These are phyloP conservation scores for Amanita molliuscula DNA, from an alignment of 768 basidiomycete species.

Conservation along the genomic window DNA sequence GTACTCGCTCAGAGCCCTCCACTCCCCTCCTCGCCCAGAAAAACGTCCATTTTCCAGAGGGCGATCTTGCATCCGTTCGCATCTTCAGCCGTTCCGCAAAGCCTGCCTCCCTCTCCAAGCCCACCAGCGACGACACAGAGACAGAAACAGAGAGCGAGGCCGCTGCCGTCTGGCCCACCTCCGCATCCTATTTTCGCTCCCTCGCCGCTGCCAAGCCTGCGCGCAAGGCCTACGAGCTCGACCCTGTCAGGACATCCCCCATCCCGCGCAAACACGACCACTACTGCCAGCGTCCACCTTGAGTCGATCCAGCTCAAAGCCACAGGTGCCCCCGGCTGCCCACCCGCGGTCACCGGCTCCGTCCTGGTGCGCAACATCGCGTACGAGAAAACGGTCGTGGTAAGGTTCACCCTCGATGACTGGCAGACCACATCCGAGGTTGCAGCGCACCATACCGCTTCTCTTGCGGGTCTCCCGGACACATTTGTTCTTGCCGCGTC, in stretches of 20 bases:
- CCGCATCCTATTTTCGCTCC: conserved; percentile 2
- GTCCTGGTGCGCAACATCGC: conserved; percentile 78
- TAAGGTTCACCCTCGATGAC: conserved; percentile 87
- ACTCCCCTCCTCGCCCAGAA: conserved; percentile 44
- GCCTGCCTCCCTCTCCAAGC: conserved; percentile 43
- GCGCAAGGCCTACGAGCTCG: conserved; percentile 13
- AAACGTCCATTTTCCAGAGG: conserved; percentile 81
- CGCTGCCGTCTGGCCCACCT: not conserved
- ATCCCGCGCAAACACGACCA: conserved; percentile 13
- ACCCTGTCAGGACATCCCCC: conserved; percentile 13
- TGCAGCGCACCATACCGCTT: conserved; percentile 34
- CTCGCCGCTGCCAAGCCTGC: not conserved
- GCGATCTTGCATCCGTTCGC: conserved; percentile 50
- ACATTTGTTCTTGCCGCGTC: conserved; percentile 13
- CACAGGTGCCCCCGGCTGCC: conserved; percentile 6
- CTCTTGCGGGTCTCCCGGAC: conserved; percentile 26
- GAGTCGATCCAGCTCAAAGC: conserved; percentile 15
- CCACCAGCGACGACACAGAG: conserved; percentile 35
- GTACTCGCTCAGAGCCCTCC: conserved; percentile 47
- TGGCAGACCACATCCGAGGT: conserved; percentile 95
- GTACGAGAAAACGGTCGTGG: conserved; percentile 76
- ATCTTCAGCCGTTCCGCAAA: conserved; percentile 58
- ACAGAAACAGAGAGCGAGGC: conserved; percentile 29
- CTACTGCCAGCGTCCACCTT: conserved; percentile 21
- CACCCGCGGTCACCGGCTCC: conserved; percentile 50